Percentiles rank a stretch among this genome's conserved stretches.
Evolutionary conservation across 768 basidiomycete genomes (phyloP).

Genomic region (Leucocoprinus sp.): DNA sequence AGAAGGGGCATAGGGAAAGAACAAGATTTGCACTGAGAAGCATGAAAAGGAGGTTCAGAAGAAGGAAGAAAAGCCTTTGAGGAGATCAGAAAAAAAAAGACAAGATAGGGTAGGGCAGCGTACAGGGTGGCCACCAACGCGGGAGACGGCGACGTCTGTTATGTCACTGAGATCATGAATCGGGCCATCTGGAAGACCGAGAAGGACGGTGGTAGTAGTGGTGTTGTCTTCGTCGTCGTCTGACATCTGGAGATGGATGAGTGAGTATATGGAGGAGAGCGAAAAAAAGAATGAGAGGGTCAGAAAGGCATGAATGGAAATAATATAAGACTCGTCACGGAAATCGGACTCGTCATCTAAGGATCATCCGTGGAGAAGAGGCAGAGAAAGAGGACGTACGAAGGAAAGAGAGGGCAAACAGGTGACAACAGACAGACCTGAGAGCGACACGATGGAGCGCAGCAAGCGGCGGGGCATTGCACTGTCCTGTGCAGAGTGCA

Average conservation of each 20-base stretch:
- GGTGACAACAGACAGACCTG: slow-evolving; percentile 4
- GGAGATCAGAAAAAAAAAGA: slow-evolving; percentile 25
- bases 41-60: slow-evolving; percentile 50
- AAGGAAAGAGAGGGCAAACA: slow-evolving; percentile 31
- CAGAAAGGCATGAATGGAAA: slow-evolving; percentile 95
- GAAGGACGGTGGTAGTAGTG: slow-evolving; percentile 57
- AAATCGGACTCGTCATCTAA: slow-evolving; percentile 78
- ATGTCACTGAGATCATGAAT: slow-evolving; percentile 52
- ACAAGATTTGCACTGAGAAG: slow-evolving; percentile 68
- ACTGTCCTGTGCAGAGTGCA: slow-evolving; percentile 62
- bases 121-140: slow-evolving; percentile 88
- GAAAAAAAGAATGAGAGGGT: slow-evolving; percentile 22
- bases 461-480: slow-evolving; percentile 48
- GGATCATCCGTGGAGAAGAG: slow-evolving; percentile 27
- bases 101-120: slow-evolving; percentile 48
- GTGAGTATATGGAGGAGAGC: slow-evolving; percentile 16
- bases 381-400: slow-evolving; percentile 9
- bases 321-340: slow-evolving; percentile 54
- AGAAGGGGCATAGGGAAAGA: slow-evolving; percentile 70
- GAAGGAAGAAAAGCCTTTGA: slow-evolving; percentile 69
- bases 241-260: slow-evolving; percentile 26
- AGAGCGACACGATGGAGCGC: no score
- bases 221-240: slow-evolving; percentile 63
- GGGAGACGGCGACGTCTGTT: slow-evolving; percentile 75
- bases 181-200: slow-evolving; percentile 75